A percentile compares a stretch with the other conserved stretches of the same genome.
Conservation (phyloP, 2,329 filamentous ascomycete species). For the Penicillium sp. region DNA sequence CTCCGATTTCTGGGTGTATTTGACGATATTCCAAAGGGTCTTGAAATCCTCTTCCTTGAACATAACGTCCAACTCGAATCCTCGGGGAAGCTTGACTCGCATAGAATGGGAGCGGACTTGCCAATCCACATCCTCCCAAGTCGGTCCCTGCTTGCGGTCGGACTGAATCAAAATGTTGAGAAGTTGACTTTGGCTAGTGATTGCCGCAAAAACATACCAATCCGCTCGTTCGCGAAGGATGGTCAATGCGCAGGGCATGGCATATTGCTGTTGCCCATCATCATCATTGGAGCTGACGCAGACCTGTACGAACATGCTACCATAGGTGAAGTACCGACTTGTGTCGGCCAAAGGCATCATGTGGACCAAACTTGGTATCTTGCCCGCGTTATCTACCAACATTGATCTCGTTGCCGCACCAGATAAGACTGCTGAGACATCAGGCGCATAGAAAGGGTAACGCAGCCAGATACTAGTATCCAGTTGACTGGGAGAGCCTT, state of each 20-base stretch:
- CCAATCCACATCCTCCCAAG: conserved; percentile 83
- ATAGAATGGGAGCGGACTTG: conserved; percentile 65
- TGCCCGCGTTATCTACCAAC: conserved; percentile 48
- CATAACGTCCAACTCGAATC: conserved; percentile 70
- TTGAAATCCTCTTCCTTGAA: conserved; percentile 76
- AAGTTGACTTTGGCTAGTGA: conserved; percentile 76
- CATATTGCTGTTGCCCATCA: conserved; percentile 61
- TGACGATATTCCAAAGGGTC: conserved; percentile 77
- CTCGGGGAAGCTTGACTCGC: conserved; percentile 69
- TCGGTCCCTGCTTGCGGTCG: conserved; percentile 66
- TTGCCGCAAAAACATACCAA: conserved; percentile 67
- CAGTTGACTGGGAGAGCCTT: conserved; percentile 70
- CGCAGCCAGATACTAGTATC: conserved; percentile 80
- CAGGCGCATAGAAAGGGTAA: conserved; percentile 71
- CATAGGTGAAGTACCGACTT: conserved; percentile 71
- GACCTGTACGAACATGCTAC: conserved; percentile 71
- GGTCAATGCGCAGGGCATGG: conserved; percentile 73
- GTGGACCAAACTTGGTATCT: conserved; percentile 58
- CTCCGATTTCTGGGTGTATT: conserved; percentile 77
- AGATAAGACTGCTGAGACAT: conserved; percentile 69
- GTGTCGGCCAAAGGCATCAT: conserved; percentile 77
- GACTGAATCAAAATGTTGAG: conserved; percentile 73
- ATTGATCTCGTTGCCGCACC: conserved; percentile 51
- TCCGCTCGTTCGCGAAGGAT: conserved; percentile 70
- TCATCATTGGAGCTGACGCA: conserved; percentile 70